phyloP scores from a whole-genome alignment of 2,329 filamentous ascomycete species.

The Zalaria sp. region DNA sequence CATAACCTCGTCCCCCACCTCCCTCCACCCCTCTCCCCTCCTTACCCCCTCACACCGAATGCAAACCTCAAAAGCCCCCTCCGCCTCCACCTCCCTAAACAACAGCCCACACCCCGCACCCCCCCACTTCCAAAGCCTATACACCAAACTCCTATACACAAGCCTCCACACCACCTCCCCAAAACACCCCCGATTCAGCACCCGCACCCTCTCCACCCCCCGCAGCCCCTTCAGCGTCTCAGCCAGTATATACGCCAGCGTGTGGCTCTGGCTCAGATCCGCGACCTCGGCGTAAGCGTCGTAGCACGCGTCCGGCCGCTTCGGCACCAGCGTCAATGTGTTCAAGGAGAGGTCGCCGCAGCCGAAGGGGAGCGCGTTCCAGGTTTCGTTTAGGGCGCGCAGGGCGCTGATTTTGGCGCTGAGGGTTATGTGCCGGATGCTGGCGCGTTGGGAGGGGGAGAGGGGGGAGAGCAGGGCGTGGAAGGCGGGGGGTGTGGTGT shows the following conservation, averaged over 20 bases:
- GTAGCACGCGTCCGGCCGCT: conserved; percentile 14
- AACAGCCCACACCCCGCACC: conserved; percentile 15
- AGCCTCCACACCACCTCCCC: conserved; percentile 18
- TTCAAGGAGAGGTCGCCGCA: conserved; percentile 14
- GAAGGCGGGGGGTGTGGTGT: conserved; percentile 15
- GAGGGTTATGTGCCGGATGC: conserved; percentile 18
- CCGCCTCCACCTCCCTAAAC: conserved; percentile 9
- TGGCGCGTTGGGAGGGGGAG: conserved; percentile 7
- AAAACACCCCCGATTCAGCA: conserved; percentile 18
- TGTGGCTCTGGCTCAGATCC: conserved; percentile 19
- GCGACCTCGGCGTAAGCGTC: conserved; percentile 19
- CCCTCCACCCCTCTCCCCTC: conserved; percentile 4
- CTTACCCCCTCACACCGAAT: conserved; percentile 4
- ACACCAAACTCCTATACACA: conserved; percentile 19
- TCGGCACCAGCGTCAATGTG: conserved; percentile 17
- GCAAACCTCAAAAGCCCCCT: conserved; percentile 8
- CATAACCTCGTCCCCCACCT: conserved; percentile 1
- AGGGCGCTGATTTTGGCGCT: conserved; percentile 16
- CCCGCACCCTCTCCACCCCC: conserved; percentile 14
- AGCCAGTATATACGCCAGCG: conserved; percentile 6
- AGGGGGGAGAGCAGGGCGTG: conserved; percentile 11
- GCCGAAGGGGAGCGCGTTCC: conserved; percentile 20
- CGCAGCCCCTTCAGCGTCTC: conserved; percentile 10
- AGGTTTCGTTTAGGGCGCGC: conserved; percentile 20
- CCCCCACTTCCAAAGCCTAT: conserved; percentile 20